Conservation (phyloP, 352 stramenopile genomes). For the Globisporangium spiculum region DNA sequence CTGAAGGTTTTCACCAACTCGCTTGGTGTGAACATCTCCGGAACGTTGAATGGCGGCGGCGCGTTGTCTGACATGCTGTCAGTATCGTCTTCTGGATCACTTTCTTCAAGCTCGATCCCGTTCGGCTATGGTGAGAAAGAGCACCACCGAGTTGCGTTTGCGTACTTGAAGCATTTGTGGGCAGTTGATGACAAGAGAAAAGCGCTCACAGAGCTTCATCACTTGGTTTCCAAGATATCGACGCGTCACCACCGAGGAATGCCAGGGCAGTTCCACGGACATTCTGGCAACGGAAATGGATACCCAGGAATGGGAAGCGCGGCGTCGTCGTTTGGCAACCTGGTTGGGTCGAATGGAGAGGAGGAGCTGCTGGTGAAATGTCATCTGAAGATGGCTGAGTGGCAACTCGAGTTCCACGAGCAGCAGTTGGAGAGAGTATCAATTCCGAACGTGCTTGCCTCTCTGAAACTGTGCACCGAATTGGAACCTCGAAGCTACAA, state of each 20-base stretch:
- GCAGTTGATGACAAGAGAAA: slow-evolving; percentile 85
- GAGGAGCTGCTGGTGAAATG: slow-evolving; percentile 81
- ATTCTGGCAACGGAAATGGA: slow-evolving; percentile 2
- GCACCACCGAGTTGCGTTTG: slow-evolving; percentile 91
- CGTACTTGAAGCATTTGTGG: slow-evolving; percentile 95
- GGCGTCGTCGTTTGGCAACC: slow-evolving; percentile 17
- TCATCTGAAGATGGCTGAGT: slow-evolving; percentile 81
- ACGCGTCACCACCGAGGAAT: slow-evolving; percentile 40
- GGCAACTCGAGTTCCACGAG: slow-evolving; percentile 81
- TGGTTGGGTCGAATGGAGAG: slow-evolving; percentile 26
- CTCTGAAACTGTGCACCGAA: slow-evolving; percentile 67
- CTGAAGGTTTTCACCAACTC: slow-evolving; percentile 86
- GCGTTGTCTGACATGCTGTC: slow-evolving; percentile 43
- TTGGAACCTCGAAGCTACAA: slow-evolving; percentile 75
- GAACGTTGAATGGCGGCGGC: slow-evolving; percentile 16
- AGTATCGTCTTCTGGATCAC: slow-evolving; percentile 46
- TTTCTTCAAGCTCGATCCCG: slow-evolving; percentile 41
- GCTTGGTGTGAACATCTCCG: slow-evolving; percentile 51
- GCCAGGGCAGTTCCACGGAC: slow-evolving; percentile 16
- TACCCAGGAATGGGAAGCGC: slow-evolving; percentile 11
- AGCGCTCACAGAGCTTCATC: slow-evolving; percentile 82
- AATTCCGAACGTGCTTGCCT: slow-evolving; percentile 63
- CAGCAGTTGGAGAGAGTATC: slow-evolving; percentile 77
- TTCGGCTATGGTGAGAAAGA: slow-evolving; percentile 87
- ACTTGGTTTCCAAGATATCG: slow-evolving; percentile 80